Evolutionary conservation across 768 basidiomycete genomes (phyloP).

Genomic region (Sarcodon aspratus): DNA sequence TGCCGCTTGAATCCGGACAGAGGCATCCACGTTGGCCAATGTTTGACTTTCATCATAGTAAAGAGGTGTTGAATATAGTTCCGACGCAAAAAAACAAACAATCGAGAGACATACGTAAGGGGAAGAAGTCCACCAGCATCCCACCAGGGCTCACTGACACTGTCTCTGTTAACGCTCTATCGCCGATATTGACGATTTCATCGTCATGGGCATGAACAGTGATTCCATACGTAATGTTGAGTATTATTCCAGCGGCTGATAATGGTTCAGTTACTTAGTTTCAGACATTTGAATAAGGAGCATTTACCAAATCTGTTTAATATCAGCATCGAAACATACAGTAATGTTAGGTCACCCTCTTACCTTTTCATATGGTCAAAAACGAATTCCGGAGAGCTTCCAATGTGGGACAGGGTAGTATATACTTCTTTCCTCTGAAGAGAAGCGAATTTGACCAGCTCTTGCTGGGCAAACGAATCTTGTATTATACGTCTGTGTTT

Average conservation of each 20-base stretch:
- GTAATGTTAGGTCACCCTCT: neutral
- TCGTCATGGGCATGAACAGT: conserved; percentile 6
- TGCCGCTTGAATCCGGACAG: neutral
- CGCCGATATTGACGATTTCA: conserved; percentile 5
- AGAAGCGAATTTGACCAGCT: conserved; percentile 6
- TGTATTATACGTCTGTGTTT: neutral
- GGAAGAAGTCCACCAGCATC: conserved; percentile 11
- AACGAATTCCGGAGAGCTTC: conserved; percentile 5
- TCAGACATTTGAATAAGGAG: conserved; percentile 1
- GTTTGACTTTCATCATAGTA: neutral
- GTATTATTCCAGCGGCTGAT: conserved; percentile 7
- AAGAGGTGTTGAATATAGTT: neutral
- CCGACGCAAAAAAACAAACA: neutral
- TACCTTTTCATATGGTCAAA: conserved; percentile 9
- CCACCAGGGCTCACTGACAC: conserved; percentile 6
- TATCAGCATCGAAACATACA: neutral
- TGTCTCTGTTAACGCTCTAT: conserved; percentile 6
- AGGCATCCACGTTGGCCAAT: neutral
- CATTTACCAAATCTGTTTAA: neutral
- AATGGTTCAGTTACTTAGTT: neutral
- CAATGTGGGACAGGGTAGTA: conserved; percentile 5
- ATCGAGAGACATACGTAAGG: conserved; percentile 5
- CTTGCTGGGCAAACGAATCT: neutral
- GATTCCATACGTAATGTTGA: conserved; percentile 9
- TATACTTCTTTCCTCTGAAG: conserved; percentile 9